Evolutionary conservation across 73 alveolate genomes (phyloP), one percentile per base, ranked within the genome.

Genomic region (Urostyla sp.): DNA sequence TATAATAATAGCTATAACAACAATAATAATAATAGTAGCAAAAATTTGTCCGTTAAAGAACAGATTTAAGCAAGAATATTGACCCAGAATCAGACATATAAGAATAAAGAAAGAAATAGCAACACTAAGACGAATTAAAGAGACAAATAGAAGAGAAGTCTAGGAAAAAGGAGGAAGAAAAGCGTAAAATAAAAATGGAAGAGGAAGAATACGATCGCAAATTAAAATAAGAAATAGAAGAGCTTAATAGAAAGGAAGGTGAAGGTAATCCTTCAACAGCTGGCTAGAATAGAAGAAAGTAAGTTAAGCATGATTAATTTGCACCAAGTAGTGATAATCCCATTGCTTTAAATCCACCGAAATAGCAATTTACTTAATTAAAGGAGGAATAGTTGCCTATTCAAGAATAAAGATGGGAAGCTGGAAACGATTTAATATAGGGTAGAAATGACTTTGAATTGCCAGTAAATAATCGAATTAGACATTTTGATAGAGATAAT

Each of bases 301-400:
- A n/a, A 6, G 76, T 59, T 11, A 59, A 55, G 21, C 32, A 55
- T 35, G 76, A 59, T 59, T 27, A 59, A 59, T 59, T 59, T 59
- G 76, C 32, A 59, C 76, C 76, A 35, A 59, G 76, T 59, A n/a
- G n/a, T 35, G 76, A 59, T 6, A 59, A 59, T 31, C 20, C 55
- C 32, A 59, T 11, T 30, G 76, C 76, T 8, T 15, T 11, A 56
- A 16, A 16, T 34, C 20, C 51, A 28, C n/a, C 6, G 7, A 5
- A 13, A 4, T 4, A 55, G 72, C 46, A n/a, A 26, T 3, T 4
- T 4, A 26, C 72, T 21, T 7, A 26, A 26, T 4, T 6, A 26
- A 55, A 23, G 18, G 23, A 24, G 6, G 51, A 16, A 7, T 5
- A 27, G 53, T 21, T 11, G 46, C 20, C 51, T 11, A 15, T 40